Base-by-base conservation (phyloP, 805 yeast genomes). In the Saturnispora silvae region DNA sequence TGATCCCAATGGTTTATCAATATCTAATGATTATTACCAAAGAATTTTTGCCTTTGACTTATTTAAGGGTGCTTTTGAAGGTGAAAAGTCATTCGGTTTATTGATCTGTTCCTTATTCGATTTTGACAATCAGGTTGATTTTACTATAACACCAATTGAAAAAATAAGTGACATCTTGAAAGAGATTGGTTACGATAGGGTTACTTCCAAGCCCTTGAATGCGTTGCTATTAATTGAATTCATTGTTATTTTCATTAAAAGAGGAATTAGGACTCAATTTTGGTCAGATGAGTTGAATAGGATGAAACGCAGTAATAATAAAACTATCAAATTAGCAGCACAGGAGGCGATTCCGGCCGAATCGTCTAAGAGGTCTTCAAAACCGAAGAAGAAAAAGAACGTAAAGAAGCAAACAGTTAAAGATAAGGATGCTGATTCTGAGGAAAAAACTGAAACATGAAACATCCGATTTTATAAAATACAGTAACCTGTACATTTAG, bases 41-140 rank as follows among this genome's bases (percentile, higher is more conserved):
- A 6, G 40, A 11, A 19, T 29, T 28, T 29, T 43, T 6, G 32
- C 34, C 5, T 38, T 36, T 28, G 46, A 40, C 26, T 30, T 43
- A 14, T 43, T 40, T 17, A 40, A 38, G 20, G 40, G 46, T 3
- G 11, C 38, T 3, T 35, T 43, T 20, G 29, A 34, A 31, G 42
- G 40, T 3, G 11, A 24, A 14, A 22, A 22, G 5, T 15, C 23
- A 13, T 29, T 39, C 14, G 44, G 46, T 8, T 13, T 22, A 14
- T 24, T 38, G 16, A 35, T 40, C n/a, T 36, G 31, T 9, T n/a
- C 24, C 3, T 4, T 40, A 4, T 43, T 40, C 27, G 29, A 26
- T 11, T 8, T 8, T 14, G 17, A 24, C 3, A 25, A 28, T 5
- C 5, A n/a, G 6, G 6, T 5, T 11, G 32, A 41, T 29, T 40